Evolutionary conservation across 257 asterid genomes (phyloP), one percentile per base, ranked within the genome.

Genomic region (Lithospermum erythrorhizon): DNA sequence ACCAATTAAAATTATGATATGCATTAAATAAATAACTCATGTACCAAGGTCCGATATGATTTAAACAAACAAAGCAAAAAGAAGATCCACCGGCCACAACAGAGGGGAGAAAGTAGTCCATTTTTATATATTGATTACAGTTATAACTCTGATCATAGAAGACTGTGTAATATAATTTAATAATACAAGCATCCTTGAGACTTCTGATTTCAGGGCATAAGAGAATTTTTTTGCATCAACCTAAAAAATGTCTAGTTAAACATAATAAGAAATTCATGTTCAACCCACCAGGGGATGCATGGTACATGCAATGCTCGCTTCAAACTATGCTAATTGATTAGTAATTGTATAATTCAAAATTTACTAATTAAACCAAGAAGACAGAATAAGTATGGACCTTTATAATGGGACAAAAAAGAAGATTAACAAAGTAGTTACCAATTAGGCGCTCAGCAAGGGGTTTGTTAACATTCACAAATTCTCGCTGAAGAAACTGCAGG

Each of bases 401-500:
- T 41, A 41, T 11, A 41, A 41, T 41, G 4, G 49, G 17, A 41
- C 49, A 41, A 11, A 1, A 27, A 14, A 41, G 49, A 41, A 41
- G 49, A 13, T 57, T 21, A 52, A 45, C 58, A 65, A 21, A 53
- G 68, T 51, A 52, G 75, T 78, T 78, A 89, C 96, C 96, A 65
- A 86, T 86, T 65, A 89, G 75, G 35, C 96, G 94, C 78, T 82
- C 89, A 30, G 96, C 96, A 67, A 72, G 72, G 69, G 90, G 32
- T 78, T 86, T 89, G 77, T 83, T 82, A 64, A 89, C 89, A 74
- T 84, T 89, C 59, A 89, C 94, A 76, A 89, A 89, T 72, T 89
- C 96, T 64, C 86, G 95, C 77, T 83, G 96, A 77, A 89, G 95
- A 72, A 89, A 83, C 65, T 83, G 96, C 76, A 86, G 67, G 61